Conservation (phyloP, 805 yeast species). For the Ogataea parapolymorpha region DNA sequence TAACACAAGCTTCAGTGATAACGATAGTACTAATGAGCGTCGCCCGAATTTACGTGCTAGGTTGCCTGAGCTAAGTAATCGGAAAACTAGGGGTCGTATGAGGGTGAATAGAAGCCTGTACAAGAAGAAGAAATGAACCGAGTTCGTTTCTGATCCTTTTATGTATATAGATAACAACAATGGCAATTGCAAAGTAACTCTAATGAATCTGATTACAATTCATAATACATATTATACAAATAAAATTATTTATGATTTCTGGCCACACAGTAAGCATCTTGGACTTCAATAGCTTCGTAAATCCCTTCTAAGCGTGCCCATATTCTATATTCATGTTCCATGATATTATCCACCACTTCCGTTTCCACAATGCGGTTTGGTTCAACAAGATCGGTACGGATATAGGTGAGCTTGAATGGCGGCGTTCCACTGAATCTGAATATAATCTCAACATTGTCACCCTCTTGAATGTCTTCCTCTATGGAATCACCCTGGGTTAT, state of each 20-base stretch:
- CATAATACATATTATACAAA: background rate
- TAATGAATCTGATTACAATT: too few species aligned
- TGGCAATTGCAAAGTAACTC: too few species aligned
- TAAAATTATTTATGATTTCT: conserved; percentile 28
- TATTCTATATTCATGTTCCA: conserved; percentile 65
- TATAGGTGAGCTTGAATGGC: conserved; percentile 84
- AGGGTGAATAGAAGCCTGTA: background rate
- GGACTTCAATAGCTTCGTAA: conserved; percentile 88
- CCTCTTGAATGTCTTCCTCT: conserved; percentile 85
- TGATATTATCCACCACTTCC: conserved; percentile 65
- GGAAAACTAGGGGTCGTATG: conserved; percentile 1
- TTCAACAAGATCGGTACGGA: conserved; percentile 49
- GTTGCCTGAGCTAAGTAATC: background rate
- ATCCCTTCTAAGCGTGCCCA: conserved; percentile 86
- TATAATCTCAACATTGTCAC: conserved; percentile 85
- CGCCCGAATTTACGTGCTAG: background rate
- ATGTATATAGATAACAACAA: conserved; percentile 2
- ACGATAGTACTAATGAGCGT: conserved; percentile 10
- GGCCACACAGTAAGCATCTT: conserved; percentile 72
- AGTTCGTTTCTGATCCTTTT: background rate
- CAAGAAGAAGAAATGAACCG: conserved; percentile 6
- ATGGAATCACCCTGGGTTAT: conserved; percentile 74
- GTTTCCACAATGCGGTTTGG: conserved; percentile 43
- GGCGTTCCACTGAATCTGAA: conserved; percentile 85
- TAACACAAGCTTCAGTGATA: conserved; percentile 24